Conservation (phyloP, 2,329 filamentous ascomycete species). For the Hortaea sp. region DNA sequence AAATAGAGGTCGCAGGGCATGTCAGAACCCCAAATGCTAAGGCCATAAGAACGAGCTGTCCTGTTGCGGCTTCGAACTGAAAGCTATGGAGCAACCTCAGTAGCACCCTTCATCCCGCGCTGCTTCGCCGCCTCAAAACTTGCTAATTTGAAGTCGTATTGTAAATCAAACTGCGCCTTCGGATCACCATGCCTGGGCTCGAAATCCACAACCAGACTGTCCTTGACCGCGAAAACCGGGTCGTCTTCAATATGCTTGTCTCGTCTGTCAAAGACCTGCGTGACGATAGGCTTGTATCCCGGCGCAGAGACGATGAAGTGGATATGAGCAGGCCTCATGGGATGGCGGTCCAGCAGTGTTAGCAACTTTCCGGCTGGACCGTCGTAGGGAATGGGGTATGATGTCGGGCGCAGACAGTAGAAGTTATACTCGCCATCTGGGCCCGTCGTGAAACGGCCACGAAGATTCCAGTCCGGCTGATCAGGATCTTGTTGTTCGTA, state of each 20-base stretch:
- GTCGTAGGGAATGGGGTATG: conserved; percentile 47
- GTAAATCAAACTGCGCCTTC: conserved; percentile 43
- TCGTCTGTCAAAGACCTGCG: conserved; percentile 66
- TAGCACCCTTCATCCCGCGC: neutral
- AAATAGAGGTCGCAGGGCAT: too few species aligned
- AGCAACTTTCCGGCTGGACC: conserved; percentile 49
- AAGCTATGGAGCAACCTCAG: conserved; percentile 2
- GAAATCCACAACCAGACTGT: conserved; percentile 49
- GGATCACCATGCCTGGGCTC: conserved; percentile 40
- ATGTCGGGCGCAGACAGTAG: conserved; percentile 33
- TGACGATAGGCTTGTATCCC: conserved; percentile 60
- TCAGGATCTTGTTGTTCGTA: conserved; percentile 54
- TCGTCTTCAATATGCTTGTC: conserved; percentile 51
- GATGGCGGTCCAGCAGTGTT: conserved; percentile 49
- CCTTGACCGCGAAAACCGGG: conserved; percentile 51
- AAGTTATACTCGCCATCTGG: conserved; percentile 50
- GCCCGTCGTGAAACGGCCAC: conserved; percentile 62
- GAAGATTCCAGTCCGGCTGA: conserved; percentile 63
- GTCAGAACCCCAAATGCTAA: too few species aligned
- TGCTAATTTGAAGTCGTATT: conserved; percentile 32
- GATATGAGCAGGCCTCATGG: conserved; percentile 54
- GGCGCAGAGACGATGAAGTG: conserved; percentile 38
- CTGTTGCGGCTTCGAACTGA: too few species aligned
- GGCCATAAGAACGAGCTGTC: too few species aligned
- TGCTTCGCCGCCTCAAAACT: conserved; percentile 4